Conservation (phyloP, 805 yeast genomes). For the Myxozyma melibiosi region DNA sequence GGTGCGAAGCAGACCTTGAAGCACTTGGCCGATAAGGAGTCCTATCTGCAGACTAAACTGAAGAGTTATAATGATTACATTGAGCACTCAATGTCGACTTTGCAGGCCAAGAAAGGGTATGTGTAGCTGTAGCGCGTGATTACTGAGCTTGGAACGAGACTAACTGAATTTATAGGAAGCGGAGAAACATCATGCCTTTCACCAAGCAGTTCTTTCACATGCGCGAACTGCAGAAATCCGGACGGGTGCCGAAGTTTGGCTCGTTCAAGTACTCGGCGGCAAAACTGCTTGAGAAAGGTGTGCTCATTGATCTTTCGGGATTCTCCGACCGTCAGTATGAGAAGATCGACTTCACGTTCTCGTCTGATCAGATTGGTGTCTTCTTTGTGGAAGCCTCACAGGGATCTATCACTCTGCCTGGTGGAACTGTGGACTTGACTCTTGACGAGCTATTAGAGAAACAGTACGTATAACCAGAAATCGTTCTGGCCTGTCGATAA, state of each 20-base stretch:
- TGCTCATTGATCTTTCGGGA: constrained; percentile 63
- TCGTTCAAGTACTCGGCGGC: constrained; percentile 75
- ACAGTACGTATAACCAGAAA: constrained; percentile 62
- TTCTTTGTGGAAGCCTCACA: constrained; percentile 75
- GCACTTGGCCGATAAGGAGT: constrained; percentile 51
- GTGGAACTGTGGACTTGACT: constrained; percentile 54
- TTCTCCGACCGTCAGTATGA: constrained; percentile 53
- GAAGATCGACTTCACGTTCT: constrained; percentile 71
- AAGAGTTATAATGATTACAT: constrained; percentile 51
- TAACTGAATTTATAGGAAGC: constrained; percentile 26
- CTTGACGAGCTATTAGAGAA: constrained; percentile 70
- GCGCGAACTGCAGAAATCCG: constrained; percentile 65
- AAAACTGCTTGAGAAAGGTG: constrained; percentile 70
- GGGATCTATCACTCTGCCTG: constrained; percentile 62
- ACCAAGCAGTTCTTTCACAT: constrained; percentile 77
- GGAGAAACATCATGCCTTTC: constrained; percentile 49
- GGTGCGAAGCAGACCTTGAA: constrained; percentile 50
- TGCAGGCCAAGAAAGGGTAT: constrained; percentile 48
- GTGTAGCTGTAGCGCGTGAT: constrained; percentile 35
- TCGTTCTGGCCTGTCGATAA: background rate
- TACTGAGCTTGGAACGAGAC: background rate
- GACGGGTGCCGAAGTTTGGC: constrained; percentile 66
- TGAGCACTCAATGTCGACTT: constrained; percentile 52
- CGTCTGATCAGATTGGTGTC: constrained; percentile 71
- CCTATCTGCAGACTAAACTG: constrained; percentile 47